Base-by-base conservation (phyloP, 2,329 filamentous ascomycete genomes). In the Chalara sp. region DNA sequence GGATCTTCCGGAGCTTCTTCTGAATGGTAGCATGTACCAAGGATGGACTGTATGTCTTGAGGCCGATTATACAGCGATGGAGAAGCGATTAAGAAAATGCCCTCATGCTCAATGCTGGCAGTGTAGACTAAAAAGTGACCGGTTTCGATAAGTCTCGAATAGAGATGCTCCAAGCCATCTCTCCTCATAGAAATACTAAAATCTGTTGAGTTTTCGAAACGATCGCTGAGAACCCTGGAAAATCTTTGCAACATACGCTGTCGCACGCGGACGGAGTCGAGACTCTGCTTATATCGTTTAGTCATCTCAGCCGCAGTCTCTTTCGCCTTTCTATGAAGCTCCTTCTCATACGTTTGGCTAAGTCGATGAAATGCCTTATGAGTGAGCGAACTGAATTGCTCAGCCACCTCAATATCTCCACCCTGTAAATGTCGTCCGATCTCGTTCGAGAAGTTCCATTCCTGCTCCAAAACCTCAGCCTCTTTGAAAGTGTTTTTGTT, bases 401-500 rank as follows among this genome's bases (percentile, higher is more conserved):
- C 93, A 1, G 93, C 93, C 41, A 97, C 93, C 70, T 97, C 92
- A 40, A 97, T 87, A 66, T 97, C 90, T 55, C 93, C 95, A 32
- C 89, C 87, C 60, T 95, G 85, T n/a, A 99, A 78, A 65, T 93
- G 87, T 46, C 88, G 82, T 30, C 92, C 93, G 51, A 99, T 89
- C 61, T 91, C 84, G 63, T 97, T 97, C 48, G 88, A 95, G 63
- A 97, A 97, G 51, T 90, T 89, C 93, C 93, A 99, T 69, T 99
- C 93, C 63, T 96, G 90, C 65, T 96, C 95, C 45, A 99, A 73
- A 57, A 99, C 86, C 73, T 99, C 93, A 6, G 93, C 93, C 68
- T 99, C 93, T 66, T 97, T 97, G 78, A 99, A 99, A 0, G 91
- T 96, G 70, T 97, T 99, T 68, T 96, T 97, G 74, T 97, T 97